Evolutionary conservation across 1,284 basidiomycete species (phyloP).

Genomic region (Tylopilus sp.): DNA sequence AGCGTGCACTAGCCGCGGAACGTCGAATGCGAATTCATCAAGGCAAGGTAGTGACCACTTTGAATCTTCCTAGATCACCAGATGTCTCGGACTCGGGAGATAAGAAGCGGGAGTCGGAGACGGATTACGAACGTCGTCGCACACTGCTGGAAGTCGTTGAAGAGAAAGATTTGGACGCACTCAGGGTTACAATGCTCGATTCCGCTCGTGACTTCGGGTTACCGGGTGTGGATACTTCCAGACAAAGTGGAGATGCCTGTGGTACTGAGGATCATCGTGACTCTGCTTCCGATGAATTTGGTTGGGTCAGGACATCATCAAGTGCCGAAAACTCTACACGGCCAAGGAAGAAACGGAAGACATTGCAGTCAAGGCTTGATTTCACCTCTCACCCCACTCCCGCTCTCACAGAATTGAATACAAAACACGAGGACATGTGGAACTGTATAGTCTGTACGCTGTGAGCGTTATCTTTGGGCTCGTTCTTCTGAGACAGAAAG

Average conservation of each 20-base stretch:
- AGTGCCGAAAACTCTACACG: slow-evolving; percentile 1
- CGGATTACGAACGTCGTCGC: slow-evolving; percentile 24
- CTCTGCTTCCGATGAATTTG: not conserved
- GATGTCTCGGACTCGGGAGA: slow-evolving; percentile 15
- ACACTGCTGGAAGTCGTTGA: slow-evolving; percentile 21
- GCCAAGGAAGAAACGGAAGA: slow-evolving; percentile 22
- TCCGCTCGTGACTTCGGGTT: slow-evolving; percentile 20
- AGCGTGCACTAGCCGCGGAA: slow-evolving; percentile 70
- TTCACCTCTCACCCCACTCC: not conserved
- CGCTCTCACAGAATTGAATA: not conserved
- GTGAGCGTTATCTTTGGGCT: slow-evolving; percentile 8
- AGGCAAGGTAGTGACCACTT: slow-evolving; percentile 12
- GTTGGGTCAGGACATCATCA: not conserved
- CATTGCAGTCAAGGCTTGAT: slow-evolving; percentile 5
- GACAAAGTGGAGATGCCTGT: not conserved
- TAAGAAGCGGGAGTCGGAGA: slow-evolving; percentile 13
- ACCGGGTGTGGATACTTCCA: slow-evolving; percentile 7
- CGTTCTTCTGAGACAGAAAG: not conserved
- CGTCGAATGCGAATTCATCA: slow-evolving; percentile 48
- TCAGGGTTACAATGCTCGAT: slow-evolving; percentile 19
- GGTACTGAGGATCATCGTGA: not conserved
- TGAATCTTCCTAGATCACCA: not conserved
- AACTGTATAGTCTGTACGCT: slow-evolving; percentile 28
- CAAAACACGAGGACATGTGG: slow-evolving; percentile 12
- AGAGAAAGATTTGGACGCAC: slow-evolving; percentile 25